phyloP scores from a whole-genome alignment of 1,284 basidiomycete genomes.

The Ustilago cynodontis region DNA sequence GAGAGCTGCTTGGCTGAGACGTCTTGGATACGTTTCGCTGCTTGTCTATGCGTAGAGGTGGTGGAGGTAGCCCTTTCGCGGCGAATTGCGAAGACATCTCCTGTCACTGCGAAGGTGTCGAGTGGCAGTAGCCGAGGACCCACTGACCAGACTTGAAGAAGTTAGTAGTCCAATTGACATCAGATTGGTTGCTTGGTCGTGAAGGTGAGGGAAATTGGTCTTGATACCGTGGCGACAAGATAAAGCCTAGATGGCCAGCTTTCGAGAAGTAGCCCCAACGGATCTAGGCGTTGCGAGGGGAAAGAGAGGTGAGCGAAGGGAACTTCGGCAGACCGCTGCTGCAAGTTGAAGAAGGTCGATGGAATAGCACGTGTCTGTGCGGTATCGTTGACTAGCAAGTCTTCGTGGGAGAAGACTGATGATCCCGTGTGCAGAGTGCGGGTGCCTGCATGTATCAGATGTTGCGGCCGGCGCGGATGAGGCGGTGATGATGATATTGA shows the following conservation, averaged over 20 bases:
- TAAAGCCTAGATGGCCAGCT: no score
- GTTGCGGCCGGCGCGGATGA: constrained; percentile 27
- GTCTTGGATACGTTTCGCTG: neutral
- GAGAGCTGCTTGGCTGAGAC: neutral
- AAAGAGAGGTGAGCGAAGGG: neutral
- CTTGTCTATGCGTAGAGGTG: constrained; percentile 31
- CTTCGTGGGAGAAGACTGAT: no score
- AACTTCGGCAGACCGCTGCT: constrained; percentile 6
- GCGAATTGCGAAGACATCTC: constrained; percentile 19
- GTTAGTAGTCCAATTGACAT: neutral
- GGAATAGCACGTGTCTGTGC: no score
- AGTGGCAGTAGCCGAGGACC: neutral
- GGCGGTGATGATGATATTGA: neutral
- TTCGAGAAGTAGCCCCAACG: no score
- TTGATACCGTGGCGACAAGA: neutral
- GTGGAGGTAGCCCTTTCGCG: constrained; percentile 33
- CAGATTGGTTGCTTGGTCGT: neutral
- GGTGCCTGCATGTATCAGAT: neutral
- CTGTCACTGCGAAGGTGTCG: neutral
- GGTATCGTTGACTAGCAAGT: no score
- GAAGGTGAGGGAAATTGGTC: neutral
- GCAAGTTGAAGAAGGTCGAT: neutral
- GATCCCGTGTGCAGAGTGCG: neutral
- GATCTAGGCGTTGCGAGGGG: no score
- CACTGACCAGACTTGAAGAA: neutral